Evolutionary conservation across 352 stramenopile genomes (phyloP).

Genomic region (Blastocystis sp.): DNA sequence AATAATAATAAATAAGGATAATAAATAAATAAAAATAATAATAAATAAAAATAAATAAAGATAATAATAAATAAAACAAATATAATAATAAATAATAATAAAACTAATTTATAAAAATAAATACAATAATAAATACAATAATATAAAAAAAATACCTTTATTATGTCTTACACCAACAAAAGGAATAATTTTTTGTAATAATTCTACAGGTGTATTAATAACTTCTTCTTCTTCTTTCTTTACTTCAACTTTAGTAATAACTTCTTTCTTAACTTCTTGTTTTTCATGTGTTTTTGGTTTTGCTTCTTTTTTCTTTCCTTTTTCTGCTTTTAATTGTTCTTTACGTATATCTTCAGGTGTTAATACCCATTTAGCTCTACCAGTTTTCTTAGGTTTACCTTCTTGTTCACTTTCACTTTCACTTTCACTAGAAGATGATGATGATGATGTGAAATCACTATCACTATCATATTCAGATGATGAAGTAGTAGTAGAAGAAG

Average conservation of each 20-base stretch:
- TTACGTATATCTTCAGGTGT: conserved; percentile 15
- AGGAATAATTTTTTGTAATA: neutral
- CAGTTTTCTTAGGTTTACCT: conserved; percentile 20
- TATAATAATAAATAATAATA: neutral
- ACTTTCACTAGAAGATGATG: conserved; percentile 6
- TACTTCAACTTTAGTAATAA: neutral
- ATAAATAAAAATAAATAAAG: too few relatives aligned
- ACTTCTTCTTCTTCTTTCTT: conserved; percentile 1
- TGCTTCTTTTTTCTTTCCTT: conserved; percentile 2
- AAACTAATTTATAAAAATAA: neutral
- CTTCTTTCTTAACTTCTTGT: neutral
- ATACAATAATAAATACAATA: neutral
- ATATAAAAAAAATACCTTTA: neutral
- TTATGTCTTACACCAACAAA: neutral
- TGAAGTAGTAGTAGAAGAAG: neutral
- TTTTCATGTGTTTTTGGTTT: conserved; percentile 1
- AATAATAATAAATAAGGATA: too few relatives aligned
- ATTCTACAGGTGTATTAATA: conserved; percentile 15
- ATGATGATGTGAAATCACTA: conserved; percentile 19
- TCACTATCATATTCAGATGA: conserved; percentile 2
- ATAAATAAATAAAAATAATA: too few relatives aligned
- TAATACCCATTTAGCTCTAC: conserved; percentile 27
- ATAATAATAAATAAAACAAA: neutral
- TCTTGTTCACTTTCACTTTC: conserved; percentile 15
- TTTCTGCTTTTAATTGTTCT: neutral